Evolutionary conservation across 1,139 yeast genomes (phyloP), one percentile per base, ranked within the genome.

Genomic region (Taphrina sp.): DNA sequence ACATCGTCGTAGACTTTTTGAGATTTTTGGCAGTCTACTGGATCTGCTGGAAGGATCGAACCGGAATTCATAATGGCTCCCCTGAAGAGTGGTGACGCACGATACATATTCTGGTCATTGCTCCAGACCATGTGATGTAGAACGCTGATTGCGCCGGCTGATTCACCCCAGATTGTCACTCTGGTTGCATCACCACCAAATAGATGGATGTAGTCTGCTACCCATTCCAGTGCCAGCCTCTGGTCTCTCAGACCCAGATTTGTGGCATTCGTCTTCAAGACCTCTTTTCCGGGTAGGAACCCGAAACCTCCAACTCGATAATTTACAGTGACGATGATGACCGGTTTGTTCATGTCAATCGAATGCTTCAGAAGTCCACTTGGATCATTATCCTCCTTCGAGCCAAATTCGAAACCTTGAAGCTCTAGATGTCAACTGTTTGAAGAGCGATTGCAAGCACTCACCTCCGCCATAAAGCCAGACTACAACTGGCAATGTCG

Each of bases 1-100:
- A 37, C 41, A 10, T 37, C 28, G 23, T 37, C 24, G 26, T 37
- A 37, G 41, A 37, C 23, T 14, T n/a, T 17, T 12, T 37, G 24
- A 12, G 28, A 24, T 28, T 37, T 37, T 3, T 14, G 26, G 14
- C 26, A 37, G 14, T 20, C 24, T n/a, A 37, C 26, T 19, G 41
- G 41, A 10, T 37, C 41, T 2, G 41, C 41, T 5, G 41, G 41
- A 19, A 37, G 7, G 10, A 37, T 19, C n/a, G n/a, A n/a, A n/a
- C n/a, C n/a, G n/a, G 37, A 34, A 5, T 34, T 10, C 14, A 34
- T 10, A 14, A 34, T 34, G 14, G 37, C 37, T 34, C 16, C 16
- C 7, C 16, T 8, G 37, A 34, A 10, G 7, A 14, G 16, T 16
- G 5, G 37, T 14, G 8, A 7, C n/a, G n/a, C n/a, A n/a, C n/a